Evolutionary conservation across 208 protist species (phyloP), one percentile per base, ranked within the genome.

Genomic region (Wallacemonas collosoma): DNA sequence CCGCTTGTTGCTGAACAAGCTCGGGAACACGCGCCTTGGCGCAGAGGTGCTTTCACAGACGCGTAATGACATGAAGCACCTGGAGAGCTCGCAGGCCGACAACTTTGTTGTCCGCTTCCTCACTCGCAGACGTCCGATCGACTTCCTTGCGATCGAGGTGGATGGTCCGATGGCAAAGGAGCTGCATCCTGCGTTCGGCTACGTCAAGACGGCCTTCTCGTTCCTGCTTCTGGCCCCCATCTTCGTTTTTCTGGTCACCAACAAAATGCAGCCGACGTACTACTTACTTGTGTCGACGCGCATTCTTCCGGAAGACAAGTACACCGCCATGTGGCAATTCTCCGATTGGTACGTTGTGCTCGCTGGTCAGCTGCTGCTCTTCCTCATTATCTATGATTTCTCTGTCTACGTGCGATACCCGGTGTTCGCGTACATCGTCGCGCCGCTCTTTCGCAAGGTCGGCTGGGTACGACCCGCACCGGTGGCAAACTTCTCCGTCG

Each of bases 321-420:
- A 90, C 64, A 72, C 80, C 36, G 63, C 77, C 26, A 93, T 93
- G 82, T 93, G 87, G 87, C 76, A 88, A 38, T 88, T 91, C 56
- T 79, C 83, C 1, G 68, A 93, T 69, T 87, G 78, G 73, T 76
- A 69, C 15, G 73, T 91, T 43, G 81, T 89, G 15, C 65, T 92
- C 14, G 77, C 66, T 0, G 90, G 90, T 6, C 90, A 95, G 76
- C 53, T 88, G 1, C 71, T 85, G 63, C 61, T 93, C 17, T 87
- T 82, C 44, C 17, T 95, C 15, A 55, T 91, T 35, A 71, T 95
- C 43, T 95, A 95, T 74, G 90, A 95, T 69, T 53, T 92, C 47
- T 89, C 83, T 0, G 87, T 91, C 15, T 95, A 95, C 47, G 57
- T 93, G 39, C 90, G 90, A 3, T 93, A 93, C 60, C 90, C 90